Evolutionary conservation across 2,329 filamentous ascomycete genomes (phyloP), one percentile per base, ranked within the genome.

Genomic region (Sclerotiophoma versabilis): DNA sequence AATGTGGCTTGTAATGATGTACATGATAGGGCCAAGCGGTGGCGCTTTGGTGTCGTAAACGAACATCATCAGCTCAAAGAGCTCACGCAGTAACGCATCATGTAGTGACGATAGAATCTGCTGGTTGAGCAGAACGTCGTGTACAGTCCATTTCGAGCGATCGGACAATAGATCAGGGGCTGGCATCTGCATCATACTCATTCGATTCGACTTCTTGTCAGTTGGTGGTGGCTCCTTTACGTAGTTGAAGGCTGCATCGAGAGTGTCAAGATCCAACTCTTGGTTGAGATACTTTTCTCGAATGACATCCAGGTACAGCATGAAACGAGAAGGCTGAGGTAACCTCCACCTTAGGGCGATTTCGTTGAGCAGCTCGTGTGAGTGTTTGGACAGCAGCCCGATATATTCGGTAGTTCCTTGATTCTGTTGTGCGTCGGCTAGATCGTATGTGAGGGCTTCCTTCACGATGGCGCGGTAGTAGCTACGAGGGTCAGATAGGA

Each of bases 41-140:
- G 91, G 92, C 10, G 92, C 87, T 68, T 96, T 97, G n/a, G 83
- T 77, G 59, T 96, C 92, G 75, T 93, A 99, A 64, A 91, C 93
- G 63, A 90, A 87, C 79, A 93, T 88, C 74, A 97, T 84, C n/a
- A 90, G 81, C 60, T 93, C 88, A 74, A 91, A 97, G 15, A 99
- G 82, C 68, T 98, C 93, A 48, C 93, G 87, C 39, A 97, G 80
- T 22, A 98, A 79, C 9, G 88, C 86, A 65, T 97, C 92, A 67
- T 98, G 87, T 32, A 98, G 77, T 25, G 83, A 85, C 29, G 84
- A 83, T 6, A 99, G 80, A 14, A 90, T 84, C 59, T 90, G 87
- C 65, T 91, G 89, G 77, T 96, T 95, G 22, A 82, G 73, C 11
- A 76, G 71, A 50, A 76, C 75, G 59, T 84, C 82, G 5, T 75